A percentile compares a stretch with the other conserved stretches of the same genome.
These are phyloP conservation scores for Handroanthus guayacan DNA, from an alignment of 257 asterid genomes.

Conservation along the genomic window DNA sequence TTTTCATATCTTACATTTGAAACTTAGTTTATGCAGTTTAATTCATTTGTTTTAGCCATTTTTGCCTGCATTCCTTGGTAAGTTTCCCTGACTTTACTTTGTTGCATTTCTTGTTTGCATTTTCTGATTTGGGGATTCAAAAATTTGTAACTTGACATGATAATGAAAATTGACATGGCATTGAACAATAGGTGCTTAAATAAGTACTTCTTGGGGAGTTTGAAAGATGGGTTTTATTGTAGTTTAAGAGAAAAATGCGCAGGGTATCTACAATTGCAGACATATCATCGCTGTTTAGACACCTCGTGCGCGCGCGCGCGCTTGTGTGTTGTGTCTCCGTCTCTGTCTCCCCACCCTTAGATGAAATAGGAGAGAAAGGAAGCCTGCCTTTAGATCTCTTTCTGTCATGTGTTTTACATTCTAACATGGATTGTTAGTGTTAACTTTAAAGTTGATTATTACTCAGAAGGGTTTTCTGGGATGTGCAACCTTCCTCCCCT, in stretches of 20 bases:
- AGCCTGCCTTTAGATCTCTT: too few species aligned
- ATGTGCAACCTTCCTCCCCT: too few species aligned
- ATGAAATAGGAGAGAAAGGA: neutral
- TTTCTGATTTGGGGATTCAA: neutral
- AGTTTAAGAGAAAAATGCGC: too few species aligned
- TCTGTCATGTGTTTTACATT: neutral
- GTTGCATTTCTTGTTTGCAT: neutral
- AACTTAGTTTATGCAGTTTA: neutral
- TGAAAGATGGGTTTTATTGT: too few species aligned
- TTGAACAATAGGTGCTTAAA: neutral
- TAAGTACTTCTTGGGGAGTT: neutral
- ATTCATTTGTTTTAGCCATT: neutral
- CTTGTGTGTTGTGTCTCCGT: neutral
- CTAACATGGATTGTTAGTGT: neutral
- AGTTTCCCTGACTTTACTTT: neutral
- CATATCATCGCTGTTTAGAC: too few species aligned
- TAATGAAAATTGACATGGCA: neutral
- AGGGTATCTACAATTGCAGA: too few species aligned
- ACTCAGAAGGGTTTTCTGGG: neutral
- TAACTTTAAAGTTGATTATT: neutral
- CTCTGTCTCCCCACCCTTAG: neutral
- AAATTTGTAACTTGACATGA: neutral
- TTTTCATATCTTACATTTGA: neutral
- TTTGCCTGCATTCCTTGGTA: slow-evolving; percentile 3
- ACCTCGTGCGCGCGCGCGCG: too few species aligned